Evolutionary conservation across 176 grass and related monocot genomes (phyloP).

Genomic region (Coix lacrymajobi): DNA sequence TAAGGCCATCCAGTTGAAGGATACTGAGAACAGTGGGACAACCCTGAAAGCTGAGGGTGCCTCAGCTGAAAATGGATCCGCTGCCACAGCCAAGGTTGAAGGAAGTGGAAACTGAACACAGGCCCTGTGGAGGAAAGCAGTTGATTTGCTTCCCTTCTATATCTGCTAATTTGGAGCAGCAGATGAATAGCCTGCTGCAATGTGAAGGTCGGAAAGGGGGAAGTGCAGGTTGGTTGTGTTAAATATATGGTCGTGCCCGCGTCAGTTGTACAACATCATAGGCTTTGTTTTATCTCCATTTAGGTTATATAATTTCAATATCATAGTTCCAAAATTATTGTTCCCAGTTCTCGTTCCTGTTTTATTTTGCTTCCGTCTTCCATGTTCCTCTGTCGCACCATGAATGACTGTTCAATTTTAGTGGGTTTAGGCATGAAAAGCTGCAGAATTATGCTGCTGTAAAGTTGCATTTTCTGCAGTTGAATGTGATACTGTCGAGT

Average conservation of each 20-base stretch:
- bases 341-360: neutral
- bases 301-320: conserved; percentile 61
- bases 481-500: conserved; percentile 7
- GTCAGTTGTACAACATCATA: conserved; percentile 64
- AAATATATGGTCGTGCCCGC: conserved; percentile 21
- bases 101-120: conserved; percentile 16
- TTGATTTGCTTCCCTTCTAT: conserved; percentile 15
- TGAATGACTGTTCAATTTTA: conserved; percentile 41
- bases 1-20: conserved; percentile 46
- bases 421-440: conserved; percentile 45
- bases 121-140: conserved; percentile 32
- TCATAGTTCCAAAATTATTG: conserved; percentile 43
- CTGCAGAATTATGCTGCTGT: conserved; percentile 33
- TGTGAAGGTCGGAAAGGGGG: conserved; percentile 22
- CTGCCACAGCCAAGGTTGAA: conserved; percentile 26
- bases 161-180: conserved; percentile 36
- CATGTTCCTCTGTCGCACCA: conserved; percentile 29
- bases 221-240: conserved; percentile 28
- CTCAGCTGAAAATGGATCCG: conserved; percentile 21
- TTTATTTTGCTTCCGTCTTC: conserved; percentile 2
- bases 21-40: conserved; percentile 24
- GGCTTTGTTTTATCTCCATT: conserved; percentile 55
- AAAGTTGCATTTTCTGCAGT: conserved; percentile 7
- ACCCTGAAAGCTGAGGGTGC: conserved; percentile 10
- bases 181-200: conserved; percentile 13